Percentiles rank a stretch among this genome's conserved stretches.
Conservation (phyloP, 495 filamentous ascomycete genomes). For the Lophiotrema nucula region DNA sequence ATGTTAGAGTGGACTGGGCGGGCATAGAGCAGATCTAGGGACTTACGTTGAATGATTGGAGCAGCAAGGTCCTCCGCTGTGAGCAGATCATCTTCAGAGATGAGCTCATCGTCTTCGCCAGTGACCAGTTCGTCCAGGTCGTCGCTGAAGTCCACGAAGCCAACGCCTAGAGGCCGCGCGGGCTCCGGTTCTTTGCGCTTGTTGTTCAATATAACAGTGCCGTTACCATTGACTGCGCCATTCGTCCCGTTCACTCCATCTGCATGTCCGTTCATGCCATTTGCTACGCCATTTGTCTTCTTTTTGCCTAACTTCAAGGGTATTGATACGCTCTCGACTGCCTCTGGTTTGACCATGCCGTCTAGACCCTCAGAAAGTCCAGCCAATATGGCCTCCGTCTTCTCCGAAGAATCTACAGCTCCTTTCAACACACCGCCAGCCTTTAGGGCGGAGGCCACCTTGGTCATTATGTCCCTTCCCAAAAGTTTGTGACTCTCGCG, state of each 20-base stretch:
- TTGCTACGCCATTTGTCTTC: conserved; percentile 46
- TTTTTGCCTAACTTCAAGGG: conserved; percentile 73
- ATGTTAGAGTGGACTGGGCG: neutral
- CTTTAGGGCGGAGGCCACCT: conserved; percentile 67
- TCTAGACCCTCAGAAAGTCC: conserved; percentile 61
- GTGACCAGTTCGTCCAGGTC: conserved; percentile 57
- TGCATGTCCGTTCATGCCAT: conserved; percentile 30
- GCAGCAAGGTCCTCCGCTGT: conserved; percentile 75
- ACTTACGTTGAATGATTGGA: conserved; percentile 74
- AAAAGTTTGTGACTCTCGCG: conserved; percentile 62
- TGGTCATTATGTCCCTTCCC: conserved; percentile 64
- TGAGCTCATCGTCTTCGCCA: conserved; percentile 69
- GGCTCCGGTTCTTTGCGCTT: conserved; percentile 50
- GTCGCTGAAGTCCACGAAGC: conserved; percentile 69
- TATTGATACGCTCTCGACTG: conserved; percentile 61
- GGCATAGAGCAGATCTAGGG: too few species aligned
- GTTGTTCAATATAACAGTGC: conserved; percentile 33
- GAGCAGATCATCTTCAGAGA: conserved; percentile 85
- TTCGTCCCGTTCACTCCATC: too few species aligned
- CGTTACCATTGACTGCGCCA: conserved; percentile 23
- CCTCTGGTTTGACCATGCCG: conserved; percentile 72
- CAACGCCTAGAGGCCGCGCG: conserved; percentile 57
- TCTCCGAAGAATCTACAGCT: conserved; percentile 46
- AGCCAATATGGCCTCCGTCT: conserved; percentile 74
- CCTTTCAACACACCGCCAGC: conserved; percentile 64